A percentile compares a stretch with the other conserved stretches of the same genome.
Evolutionary conservation across 331 rosid species (phyloP).

Genomic region (Rosa hybrid): DNA sequence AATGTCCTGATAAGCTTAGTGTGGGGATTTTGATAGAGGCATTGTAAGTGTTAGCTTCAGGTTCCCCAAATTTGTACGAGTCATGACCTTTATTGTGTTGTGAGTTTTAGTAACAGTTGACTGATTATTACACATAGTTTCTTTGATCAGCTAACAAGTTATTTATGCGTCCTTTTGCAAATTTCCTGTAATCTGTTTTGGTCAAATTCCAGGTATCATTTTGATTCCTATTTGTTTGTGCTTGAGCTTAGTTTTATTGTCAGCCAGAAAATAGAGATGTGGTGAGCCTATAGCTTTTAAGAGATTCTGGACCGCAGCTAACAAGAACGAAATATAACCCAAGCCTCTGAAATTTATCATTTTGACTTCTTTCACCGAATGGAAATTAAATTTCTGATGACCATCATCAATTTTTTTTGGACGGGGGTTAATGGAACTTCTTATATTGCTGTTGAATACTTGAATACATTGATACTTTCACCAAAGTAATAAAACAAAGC

Average conservation of each 20-base stretch:
- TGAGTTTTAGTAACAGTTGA: neutral
- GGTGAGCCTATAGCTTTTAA: neutral
- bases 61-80: constrained; percentile 22
- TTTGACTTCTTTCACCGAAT: neutral
- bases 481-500: neutral
- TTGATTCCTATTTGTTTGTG: too few species aligned
- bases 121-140: neutral
- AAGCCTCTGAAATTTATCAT: too few species aligned
- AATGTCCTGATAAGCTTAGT: constrained; percentile 47
- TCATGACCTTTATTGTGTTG: neutral
- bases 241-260: neutral
- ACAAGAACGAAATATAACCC: neutral
- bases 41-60: constrained; percentile 23
- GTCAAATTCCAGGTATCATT: neutral
- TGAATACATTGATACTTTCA: neutral
- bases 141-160: neutral
- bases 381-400: neutral
- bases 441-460: neutral
- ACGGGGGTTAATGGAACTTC: neutral
- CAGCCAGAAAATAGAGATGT: neutral
- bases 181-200: neutral
- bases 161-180: too few species aligned
- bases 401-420: neutral
- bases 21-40: constrained; percentile 31
- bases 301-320: neutral